Percentiles rank a stretch among this genome's conserved stretches.
Conservation (phyloP, 768 basidiomycete genomes). For the Cystobasidium tubakii region DNA sequence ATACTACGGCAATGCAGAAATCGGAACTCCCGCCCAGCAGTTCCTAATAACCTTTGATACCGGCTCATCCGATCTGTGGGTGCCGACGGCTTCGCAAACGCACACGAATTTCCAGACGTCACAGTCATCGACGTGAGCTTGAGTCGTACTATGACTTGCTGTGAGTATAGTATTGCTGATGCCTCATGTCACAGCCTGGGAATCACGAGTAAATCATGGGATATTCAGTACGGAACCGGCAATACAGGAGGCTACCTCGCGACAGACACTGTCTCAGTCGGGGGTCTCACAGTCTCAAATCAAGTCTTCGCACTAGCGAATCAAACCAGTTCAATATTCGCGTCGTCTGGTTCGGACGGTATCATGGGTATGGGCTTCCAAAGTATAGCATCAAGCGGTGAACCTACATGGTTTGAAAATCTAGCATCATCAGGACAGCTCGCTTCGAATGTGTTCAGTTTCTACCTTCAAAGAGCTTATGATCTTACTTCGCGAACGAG, state of each 20-base stretch:
- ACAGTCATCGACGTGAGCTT: constrained; percentile 7
- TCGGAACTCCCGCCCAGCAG: constrained; percentile 51
- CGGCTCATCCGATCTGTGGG: constrained; percentile 45
- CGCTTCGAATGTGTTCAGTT: constrained; percentile 38
- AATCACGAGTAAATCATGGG: constrained; percentile 1
- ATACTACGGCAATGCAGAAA: constrained; percentile 49
- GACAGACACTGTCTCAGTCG: constrained; percentile 47
- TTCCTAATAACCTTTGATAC: constrained; percentile 54
- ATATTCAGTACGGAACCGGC: constrained; percentile 36
- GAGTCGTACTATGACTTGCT: not conserved
- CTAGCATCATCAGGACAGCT: constrained; percentile 35
- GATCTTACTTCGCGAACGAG: constrained; percentile 36
- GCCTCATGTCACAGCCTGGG: constrained; percentile 1
- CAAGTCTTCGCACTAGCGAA: constrained; percentile 55
- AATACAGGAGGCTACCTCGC: constrained; percentile 28
- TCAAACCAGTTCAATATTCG: constrained; percentile 31
- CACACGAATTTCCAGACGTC: constrained; percentile 27
- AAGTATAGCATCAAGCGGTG: constrained; percentile 43
- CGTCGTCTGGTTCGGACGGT: constrained; percentile 38
- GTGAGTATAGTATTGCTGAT: not conserved
- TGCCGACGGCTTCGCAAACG: constrained; percentile 38
- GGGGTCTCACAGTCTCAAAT: constrained; percentile 51
- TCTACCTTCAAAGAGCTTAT: constrained; percentile 42
- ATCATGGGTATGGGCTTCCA: constrained; percentile 45
- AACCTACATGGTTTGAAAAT: constrained; percentile 45